Base-by-base conservation (phyloP, 345 rosid genomes). In the Bruguiera parviflora region DNA sequence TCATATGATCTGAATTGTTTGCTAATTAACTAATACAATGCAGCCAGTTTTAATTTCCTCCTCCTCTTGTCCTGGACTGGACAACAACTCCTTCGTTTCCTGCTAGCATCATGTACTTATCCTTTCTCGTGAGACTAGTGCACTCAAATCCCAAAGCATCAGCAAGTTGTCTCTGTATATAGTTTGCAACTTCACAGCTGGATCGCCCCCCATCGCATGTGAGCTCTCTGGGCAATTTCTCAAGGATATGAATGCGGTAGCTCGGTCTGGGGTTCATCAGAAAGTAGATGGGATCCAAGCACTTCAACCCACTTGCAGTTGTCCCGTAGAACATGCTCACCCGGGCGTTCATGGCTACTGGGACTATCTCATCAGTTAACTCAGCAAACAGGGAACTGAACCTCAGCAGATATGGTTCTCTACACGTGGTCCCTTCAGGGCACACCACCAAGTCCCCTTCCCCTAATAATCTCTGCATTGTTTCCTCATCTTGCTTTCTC, bases 351-450 rank as follows among this genome's bases (percentile, higher is more conserved):
- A 76, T 58, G 29, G 75, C 79, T 19, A 76, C 79, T 0, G 79
- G 79, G 3, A 76, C 69, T 5, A 95, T 90, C 56, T 95, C 96
- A 52, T 92, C 90, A 0, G 91, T 79, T 29, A 95, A 43, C 79
- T 95, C 98, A 0, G 97, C 96, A 60, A 95, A 95, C 73, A 95
- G 57, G 3, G 97, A 86, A 80, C 97, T 95, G 66, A 95, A 95
- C 78, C 99, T 86, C 68, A 95, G 66, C 52, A 95, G 62, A 64
- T 92, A 95, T 0, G 97, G 97, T 72, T 95, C 99, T 35, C 97
- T 76, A 55, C 97, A 95, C 0, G 99, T 95, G 58, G 99, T 95
- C 61, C 99, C 98, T 78, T 95, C 99, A 0, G 99, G 98, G 69
- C 97, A 95, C 4, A 95, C 88, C 32, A 89, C 98, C 56, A 95